These are phyloP conservation scores for Annona cherimola DNA, from an alignment of 164 flowering plant species.

Conservation along the genomic window DNA sequence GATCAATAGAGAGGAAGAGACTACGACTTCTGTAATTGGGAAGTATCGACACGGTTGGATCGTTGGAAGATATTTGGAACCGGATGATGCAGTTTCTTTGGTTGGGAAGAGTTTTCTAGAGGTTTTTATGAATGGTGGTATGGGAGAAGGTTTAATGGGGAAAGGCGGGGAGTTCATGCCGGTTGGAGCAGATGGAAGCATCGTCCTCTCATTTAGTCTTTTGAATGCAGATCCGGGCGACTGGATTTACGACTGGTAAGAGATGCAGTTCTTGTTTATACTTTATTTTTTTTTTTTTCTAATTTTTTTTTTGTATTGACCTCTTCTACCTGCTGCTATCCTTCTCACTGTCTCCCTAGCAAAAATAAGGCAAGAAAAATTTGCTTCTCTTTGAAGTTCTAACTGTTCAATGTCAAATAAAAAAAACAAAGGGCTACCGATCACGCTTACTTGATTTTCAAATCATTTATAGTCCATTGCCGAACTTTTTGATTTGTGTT, in stretches of 20 bases:
- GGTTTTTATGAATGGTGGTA: slow-evolving; percentile 79
- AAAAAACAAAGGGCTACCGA: no score
- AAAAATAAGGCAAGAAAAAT: no score
- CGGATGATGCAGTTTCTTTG: slow-evolving; percentile 25
- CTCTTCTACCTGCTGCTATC: background rate
- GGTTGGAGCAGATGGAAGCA: slow-evolving; percentile 89
- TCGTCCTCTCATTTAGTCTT: slow-evolving; percentile 81
- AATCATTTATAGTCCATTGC: no score
- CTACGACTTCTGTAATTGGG: slow-evolving; percentile 60
- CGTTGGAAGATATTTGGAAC: slow-evolving; percentile 41
- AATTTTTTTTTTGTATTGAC: background rate
- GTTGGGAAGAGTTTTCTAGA: slow-evolving; percentile 61
- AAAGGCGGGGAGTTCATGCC: slow-evolving; percentile 81
- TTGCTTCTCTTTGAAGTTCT: no score
- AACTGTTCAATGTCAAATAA: no score
- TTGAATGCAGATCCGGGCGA: slow-evolving; percentile 81
- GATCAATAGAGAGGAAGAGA: slow-evolving; percentile 40
- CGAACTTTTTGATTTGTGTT: no score
- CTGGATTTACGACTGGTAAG: slow-evolving; percentile 89
- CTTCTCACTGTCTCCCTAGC: background rate
- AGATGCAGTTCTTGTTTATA: background rate
- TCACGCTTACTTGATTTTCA: no score
- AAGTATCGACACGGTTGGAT: slow-evolving; percentile 89
- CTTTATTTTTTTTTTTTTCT: background rate
- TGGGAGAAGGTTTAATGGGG: slow-evolving; percentile 43